phyloP scores from a whole-genome alignment of 2,329 filamentous ascomycete genomes.

The Pseudogymnoascus sp. region DNA sequence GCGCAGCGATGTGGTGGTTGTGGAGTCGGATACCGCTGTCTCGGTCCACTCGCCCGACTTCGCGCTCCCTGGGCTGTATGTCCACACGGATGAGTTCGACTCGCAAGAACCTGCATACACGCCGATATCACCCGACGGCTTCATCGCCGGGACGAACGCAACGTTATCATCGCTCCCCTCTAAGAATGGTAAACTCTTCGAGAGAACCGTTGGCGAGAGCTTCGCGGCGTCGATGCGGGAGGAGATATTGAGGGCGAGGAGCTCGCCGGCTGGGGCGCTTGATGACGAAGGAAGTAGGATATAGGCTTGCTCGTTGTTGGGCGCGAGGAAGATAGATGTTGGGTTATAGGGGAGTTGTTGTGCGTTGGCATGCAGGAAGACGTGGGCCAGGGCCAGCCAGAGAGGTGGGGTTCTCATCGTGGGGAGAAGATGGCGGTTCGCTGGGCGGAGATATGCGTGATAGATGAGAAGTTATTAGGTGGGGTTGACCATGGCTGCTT shows the following conservation, averaged over 20 bases:
- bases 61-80: constrained; percentile 41
- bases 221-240: constrained; percentile 41
- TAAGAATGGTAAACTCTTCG: constrained; percentile 53
- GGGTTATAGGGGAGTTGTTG: constrained; percentile 65
- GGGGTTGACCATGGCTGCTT: not conserved
- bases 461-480: not conserved
- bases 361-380: constrained; percentile 20
- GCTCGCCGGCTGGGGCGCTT: constrained; percentile 30
- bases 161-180: constrained; percentile 35
- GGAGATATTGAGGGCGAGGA: constrained; percentile 60
- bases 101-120: constrained; percentile 69
- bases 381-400: not conserved
- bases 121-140: constrained; percentile 59
- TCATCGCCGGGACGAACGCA: constrained; percentile 60
- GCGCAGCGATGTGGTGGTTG: constrained; percentile 28
- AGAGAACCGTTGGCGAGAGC: constrained; percentile 40
- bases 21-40: constrained; percentile 34
- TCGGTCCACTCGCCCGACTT: constrained; percentile 45
- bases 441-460: not conserved
- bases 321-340: constrained; percentile 57
- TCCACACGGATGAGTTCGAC: constrained; percentile 55
- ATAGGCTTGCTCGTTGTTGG: constrained; percentile 51
- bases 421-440: not conserved
- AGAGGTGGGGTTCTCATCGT: constrained; percentile 1
- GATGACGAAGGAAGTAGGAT: constrained; percentile 48